Base-by-base conservation (phyloP, 2,329 filamentous ascomycete genomes). In the Anisogramma anomala region DNA sequence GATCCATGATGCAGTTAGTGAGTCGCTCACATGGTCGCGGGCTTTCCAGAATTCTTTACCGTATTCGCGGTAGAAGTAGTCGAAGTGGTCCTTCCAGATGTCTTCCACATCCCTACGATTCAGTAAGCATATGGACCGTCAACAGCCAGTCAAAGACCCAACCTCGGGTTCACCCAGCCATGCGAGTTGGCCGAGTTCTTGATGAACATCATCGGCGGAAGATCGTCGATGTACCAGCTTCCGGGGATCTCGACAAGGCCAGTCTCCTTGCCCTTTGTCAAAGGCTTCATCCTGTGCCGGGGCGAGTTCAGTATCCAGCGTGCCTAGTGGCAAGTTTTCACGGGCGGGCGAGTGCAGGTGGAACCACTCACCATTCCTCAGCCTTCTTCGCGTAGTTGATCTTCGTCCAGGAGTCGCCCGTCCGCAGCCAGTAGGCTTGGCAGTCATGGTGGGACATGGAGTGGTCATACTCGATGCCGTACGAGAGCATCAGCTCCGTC, bases 21-120 rank as follows among this genome's bases (percentile, higher is more conserved):
- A n/a, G n/a, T n/a, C n/a, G n/a, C n/a, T n/a, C n/a, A n/a, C n/a
- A n/a, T n/a, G n/a, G n/a, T n/a, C n/a, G n/a, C n/a, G n/a, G n/a
- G n/a, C n/a, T n/a, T 18, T 3, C 1, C 1, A 15, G 6, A 3
- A 6, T 3, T 3, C 13, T 40, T 33, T 33, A 39, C 43, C 79
- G 44, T 83, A 79, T 55, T 85, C 79, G 15, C 79, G 66, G 54
- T 85, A 85, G 52, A 82, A 84, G 58, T 84, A 84, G 50, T 79
- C 70, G 41, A 81, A 81, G 47, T 80, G 74, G 45, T 80, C 74
- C 38, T 71, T 62, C 76, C 75, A 80, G 23, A 79, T 67, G 22
- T 76, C 72, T 51, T 81, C 74, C 1, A 81, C 68, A 46, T 78
- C 74, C n/a, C 69, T 60, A 34, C 2, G 6, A 17, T 3, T 3